Conservation (phyloP, 495 filamentous ascomycete species). For the Lepraria neglecta region DNA sequence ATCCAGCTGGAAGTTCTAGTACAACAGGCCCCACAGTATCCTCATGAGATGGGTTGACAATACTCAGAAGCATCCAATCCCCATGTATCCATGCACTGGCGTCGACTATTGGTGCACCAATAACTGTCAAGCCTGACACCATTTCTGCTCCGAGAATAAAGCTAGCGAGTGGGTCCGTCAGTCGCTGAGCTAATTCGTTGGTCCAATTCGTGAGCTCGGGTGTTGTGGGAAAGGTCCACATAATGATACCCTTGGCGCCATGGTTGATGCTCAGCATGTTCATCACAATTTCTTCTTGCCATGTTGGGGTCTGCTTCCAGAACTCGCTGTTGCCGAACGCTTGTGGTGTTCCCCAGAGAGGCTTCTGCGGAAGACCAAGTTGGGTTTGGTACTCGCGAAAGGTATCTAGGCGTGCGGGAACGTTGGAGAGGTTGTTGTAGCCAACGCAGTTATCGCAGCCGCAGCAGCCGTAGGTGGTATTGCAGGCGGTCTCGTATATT, state of each 20-base stretch:
- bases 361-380: slow-evolving; percentile 41
- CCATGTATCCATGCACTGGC: neutral
- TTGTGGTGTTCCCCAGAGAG: slow-evolving; percentile 56
- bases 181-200: slow-evolving; percentile 24
- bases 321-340: slow-evolving; percentile 58
- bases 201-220: slow-evolving; percentile 26
- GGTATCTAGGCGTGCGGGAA: slow-evolving; percentile 47
- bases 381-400: slow-evolving; percentile 40
- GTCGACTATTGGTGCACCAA: neutral
- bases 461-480: slow-evolving; percentile 62
- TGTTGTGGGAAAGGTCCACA: slow-evolving; percentile 35
- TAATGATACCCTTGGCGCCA: slow-evolving; percentile 48
- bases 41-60: slow-evolving; percentile 8
- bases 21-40: neutral
- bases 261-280: slow-evolving; percentile 56
- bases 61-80: neutral
- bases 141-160: neutral
- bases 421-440: slow-evolving; percentile 43
- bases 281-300: slow-evolving; percentile 54
- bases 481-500: slow-evolving; percentile 49
- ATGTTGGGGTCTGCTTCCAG: slow-evolving; percentile 52
- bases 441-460: slow-evolving; percentile 65
- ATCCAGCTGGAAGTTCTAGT: neutral
- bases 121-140: neutral
- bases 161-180: slow-evolving; percentile 12